Evolutionary conservation across 306 rosid genomes (phyloP), one percentile per base, ranked within the genome.

Genomic region (Castanospermum australe): DNA sequence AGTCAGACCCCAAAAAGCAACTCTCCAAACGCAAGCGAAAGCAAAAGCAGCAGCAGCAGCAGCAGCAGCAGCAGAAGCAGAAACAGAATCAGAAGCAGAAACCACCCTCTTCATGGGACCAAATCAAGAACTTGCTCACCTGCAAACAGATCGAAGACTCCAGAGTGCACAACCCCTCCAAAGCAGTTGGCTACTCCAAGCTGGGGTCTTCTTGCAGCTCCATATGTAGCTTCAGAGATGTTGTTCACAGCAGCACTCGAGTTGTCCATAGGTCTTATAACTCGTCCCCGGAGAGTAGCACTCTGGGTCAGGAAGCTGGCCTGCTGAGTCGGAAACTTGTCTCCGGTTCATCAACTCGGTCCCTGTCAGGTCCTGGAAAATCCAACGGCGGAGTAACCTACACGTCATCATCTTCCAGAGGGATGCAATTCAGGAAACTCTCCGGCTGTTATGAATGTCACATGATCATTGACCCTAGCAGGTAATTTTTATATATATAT

Each of bases 391-490:
- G 84, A 21, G 57, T 69, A 44, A 41, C 84, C 15, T 82, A 52
- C 84, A 55, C 97, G 66, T 79, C 93, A 17, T 85, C 92, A 21
- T 89, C 88, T 20, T 88, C 96, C 6, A 89, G 94, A 80, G 98
- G 92, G 69, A 86, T 96, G 88, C 99, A 96, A 75, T 96, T 96
- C 71, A 82, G 98, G 76, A 93, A 96, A 66, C 92, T 96, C 0
- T 96, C 98, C 3, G 99, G 99, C 1, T 96, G 99, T 84, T 96
- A 96, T 65, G 98, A 96, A 81, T 96, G 99, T 67, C 99, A 89
- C 87, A 88, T 88, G 90, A 91, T 93, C 87, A 81, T 96, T 76
- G 99, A 96, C 84, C 98, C 97, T 47, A 88, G 86, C 93, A 89
- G 97, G 99, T 94, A 52, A 12, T 17, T 33, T 13, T 20, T 17